Conservation (phyloP, 371 early-diverging fungal genomes). For the Blastocladiella emersonii region DNA sequence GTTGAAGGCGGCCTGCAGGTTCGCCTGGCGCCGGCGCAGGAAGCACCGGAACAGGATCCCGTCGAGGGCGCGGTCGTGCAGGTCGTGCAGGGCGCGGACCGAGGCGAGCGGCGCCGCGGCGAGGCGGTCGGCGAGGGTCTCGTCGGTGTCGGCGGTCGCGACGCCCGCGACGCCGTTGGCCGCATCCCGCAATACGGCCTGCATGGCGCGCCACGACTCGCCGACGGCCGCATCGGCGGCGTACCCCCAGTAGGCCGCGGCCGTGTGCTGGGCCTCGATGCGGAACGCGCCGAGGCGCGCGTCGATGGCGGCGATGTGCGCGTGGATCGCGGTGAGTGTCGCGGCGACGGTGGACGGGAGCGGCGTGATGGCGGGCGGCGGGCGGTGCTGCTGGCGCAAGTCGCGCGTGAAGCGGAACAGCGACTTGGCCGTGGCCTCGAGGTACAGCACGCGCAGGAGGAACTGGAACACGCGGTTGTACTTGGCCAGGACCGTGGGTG, state of each 20-base stretch:
- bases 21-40: neutral
- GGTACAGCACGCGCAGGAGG: neutral
- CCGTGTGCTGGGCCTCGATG: neutral
- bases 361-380: neutral
- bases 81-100: neutral
- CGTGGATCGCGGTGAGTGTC: neutral
- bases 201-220: neutral
- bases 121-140: no score
- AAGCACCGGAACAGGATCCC: neutral
- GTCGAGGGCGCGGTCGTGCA: neutral
- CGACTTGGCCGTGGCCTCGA: neutral
- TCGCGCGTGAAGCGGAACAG: neutral
- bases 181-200: neutral
- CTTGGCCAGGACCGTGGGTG: neutral
- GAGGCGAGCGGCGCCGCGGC: neutral
- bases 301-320: neutral
- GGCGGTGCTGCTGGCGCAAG: neutral
- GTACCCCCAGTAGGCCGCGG: neutral
- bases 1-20: neutral
- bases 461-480: neutral
- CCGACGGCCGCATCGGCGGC: neutral
- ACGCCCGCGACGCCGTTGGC: neutral
- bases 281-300: neutral
- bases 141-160: neutral
- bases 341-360: neutral